Conservation (phyloP, 139 green algal species). For the Chlamydomonas schloesseri region DNA sequence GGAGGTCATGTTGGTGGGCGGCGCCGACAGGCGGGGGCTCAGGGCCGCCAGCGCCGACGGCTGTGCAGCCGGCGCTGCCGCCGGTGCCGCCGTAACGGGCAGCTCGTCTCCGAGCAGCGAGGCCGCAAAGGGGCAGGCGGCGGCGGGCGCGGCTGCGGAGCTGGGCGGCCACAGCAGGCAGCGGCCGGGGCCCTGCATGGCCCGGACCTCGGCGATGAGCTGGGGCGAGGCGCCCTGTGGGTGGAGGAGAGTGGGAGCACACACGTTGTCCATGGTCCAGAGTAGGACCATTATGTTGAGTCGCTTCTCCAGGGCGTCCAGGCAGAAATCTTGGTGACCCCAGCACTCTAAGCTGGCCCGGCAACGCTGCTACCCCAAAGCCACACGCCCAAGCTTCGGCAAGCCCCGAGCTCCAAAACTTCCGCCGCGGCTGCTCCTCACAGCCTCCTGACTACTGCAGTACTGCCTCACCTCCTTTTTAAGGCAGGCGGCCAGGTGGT, state of each 20-base stretch:
- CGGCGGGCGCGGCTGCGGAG: neutral
- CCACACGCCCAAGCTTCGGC: too few relatives aligned
- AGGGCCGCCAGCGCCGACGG: too few relatives aligned
- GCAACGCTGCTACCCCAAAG: neutral
- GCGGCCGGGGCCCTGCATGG: neutral
- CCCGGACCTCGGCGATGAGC: neutral
- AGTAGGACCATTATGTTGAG: too few relatives aligned
- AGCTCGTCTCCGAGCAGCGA: neutral
- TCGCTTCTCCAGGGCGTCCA: too few relatives aligned
- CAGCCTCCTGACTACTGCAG: neutral
- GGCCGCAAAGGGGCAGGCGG: neutral
- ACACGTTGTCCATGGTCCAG: too few relatives aligned
- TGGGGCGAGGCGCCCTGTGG: neutral
- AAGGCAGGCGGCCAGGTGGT: neutral
- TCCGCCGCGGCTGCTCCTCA: neutral
- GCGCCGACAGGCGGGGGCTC: too few relatives aligned
- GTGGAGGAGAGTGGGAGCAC: neutral
- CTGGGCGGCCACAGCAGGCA: constrained; percentile 5
- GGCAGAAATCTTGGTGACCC: too few relatives aligned
- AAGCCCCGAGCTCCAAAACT: too few relatives aligned
- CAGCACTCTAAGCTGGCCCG: too few relatives aligned
- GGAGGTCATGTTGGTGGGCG: too few relatives aligned
- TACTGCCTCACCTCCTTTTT: neutral
- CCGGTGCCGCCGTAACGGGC: too few relatives aligned
- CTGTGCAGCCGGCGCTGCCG: too few relatives aligned